Evolutionary conservation across 805 yeast species (phyloP).

Genomic region (Yamadazyma akitaensis): DNA sequence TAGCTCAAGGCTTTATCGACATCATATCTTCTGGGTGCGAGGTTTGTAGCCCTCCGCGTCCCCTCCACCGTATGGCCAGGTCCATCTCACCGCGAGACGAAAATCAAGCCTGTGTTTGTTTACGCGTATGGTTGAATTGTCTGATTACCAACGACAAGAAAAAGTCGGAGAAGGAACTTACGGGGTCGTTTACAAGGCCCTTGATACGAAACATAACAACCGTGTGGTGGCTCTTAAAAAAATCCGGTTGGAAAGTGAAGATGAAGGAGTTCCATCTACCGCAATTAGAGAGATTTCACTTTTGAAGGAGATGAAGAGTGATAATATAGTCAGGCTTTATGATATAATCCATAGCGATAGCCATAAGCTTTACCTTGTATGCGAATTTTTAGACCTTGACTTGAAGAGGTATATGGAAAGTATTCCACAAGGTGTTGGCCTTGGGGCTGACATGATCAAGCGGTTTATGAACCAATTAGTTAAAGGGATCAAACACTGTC

Average conservation of each 20-base stretch:
- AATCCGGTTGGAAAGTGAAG: conserved; percentile 92
- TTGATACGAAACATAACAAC: conserved; percentile 83
- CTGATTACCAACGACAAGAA: conserved; percentile 90
- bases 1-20: no score
- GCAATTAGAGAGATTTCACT: conserved; percentile 96
- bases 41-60: not conserved
- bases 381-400: conserved; percentile 91
- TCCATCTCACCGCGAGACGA: not conserved
- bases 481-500: conserved; percentile 90
- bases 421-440: conserved; percentile 84
- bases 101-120: not conserved
- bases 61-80: not conserved
- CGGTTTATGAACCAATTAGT: conserved; percentile 89
- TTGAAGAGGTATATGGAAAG: conserved; percentile 96
- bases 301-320: conserved; percentile 89
- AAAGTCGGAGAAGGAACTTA: conserved; percentile 98
- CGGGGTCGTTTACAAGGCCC: conserved; percentile 96
- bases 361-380: conserved; percentile 87
- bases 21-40: no score
- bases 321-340: conserved; percentile 84
- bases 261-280: conserved; percentile 98
- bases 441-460: conserved; percentile 88
- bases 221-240: conserved; percentile 95
- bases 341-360: conserved; percentile 95
- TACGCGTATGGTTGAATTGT: conserved; percentile 70